Evolutionary conservation across 169 alveolate species (phyloP), one percentile per base, ranked within the genome.

Genomic region (Plasmodium malariae): DNA sequence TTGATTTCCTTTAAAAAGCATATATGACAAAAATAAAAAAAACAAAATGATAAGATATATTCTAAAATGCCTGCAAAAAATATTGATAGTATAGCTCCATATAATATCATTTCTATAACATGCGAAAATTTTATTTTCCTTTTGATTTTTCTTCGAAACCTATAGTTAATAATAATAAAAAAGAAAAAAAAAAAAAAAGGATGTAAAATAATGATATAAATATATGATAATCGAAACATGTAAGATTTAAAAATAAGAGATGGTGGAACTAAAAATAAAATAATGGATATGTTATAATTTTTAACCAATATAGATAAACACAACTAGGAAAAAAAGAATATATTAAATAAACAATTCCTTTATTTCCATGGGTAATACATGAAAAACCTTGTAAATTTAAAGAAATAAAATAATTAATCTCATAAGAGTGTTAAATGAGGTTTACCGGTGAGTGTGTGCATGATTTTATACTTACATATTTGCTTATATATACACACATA

Each of bases 261-360:
- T n/a, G n/a, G n/a, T n/a, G n/a, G n/a, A n/a, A n/a, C n/a, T n/a
- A 54, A 2, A 30, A 24, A 26, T 4, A 7, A 26, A 14, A 37
- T 26, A 40, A 19, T 62, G 4, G 5, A 45, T n/a, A 12, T 40
- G 30, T n/a, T 63, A 40, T 69, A 37, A 14, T 12, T 67, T 80
- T 40, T 80, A 34, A 80, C 90, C 65, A 11, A 30, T 80, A 80
- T 51, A 80, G 71, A 30, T 80, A 80, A 80, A 30, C 74, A 32
- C 36, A 80, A 80, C 90, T 80, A 3, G 90, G 90, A 36, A 17
- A 63, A 80, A 80, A 80, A 43, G 90, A 80, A 21, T 67, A 70
- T 48, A 67, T 0, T 54, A 80, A 80, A 70, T 57, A 80, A 59
- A 49, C n/a, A 32, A 80, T 63, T 67, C 90, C 90, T 34, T 54